Conservation (phyloP, 495 filamentous ascomycete genomes). For the Daldinia loculata region DNA sequence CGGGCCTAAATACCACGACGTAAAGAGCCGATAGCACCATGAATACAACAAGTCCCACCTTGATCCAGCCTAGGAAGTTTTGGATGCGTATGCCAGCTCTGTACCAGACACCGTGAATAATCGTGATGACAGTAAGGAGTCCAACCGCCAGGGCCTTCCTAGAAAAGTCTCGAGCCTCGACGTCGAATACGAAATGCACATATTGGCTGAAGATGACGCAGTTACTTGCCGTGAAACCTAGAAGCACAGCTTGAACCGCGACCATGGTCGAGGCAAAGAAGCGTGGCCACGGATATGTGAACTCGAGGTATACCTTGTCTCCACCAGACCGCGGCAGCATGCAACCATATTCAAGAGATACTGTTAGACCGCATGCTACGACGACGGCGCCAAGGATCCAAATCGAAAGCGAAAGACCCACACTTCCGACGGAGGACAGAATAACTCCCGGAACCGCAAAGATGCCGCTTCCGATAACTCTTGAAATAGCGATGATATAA, state of each 20-base stretch:
- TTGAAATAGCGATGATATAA: constrained; percentile 78
- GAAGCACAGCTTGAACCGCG: constrained; percentile 70
- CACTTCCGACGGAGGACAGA: constrained; percentile 70
- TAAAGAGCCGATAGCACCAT: constrained; percentile 67
- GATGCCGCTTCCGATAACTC: constrained; percentile 78
- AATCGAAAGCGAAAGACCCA: constrained; percentile 68
- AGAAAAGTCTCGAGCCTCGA: constrained; percentile 59
- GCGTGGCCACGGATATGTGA: constrained; percentile 72
- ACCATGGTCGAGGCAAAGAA: constrained; percentile 75
- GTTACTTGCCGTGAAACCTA: constrained; percentile 76
- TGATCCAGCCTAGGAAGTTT: constrained; percentile 72
- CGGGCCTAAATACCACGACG: constrained; percentile 56
- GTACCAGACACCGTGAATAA: constrained; percentile 68
- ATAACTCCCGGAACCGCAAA: constrained; percentile 79
- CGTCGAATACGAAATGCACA: constrained; percentile 67
- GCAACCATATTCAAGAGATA: constrained; percentile 74
- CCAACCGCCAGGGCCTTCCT: constrained; percentile 68
- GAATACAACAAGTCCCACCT: constrained; percentile 70
- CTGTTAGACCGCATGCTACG: constrained; percentile 65
- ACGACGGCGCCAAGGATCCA: constrained; percentile 72
- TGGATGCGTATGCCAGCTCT: constrained; percentile 71
- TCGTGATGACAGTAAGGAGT: constrained; percentile 66
- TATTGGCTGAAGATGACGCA: constrained; percentile 77
- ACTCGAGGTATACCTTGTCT: constrained; percentile 81
- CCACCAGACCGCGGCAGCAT: constrained; percentile 77